Base-by-base conservation (phyloP, 2,329 filamentous ascomycete genomes). In the Fusarium sp. region DNA sequence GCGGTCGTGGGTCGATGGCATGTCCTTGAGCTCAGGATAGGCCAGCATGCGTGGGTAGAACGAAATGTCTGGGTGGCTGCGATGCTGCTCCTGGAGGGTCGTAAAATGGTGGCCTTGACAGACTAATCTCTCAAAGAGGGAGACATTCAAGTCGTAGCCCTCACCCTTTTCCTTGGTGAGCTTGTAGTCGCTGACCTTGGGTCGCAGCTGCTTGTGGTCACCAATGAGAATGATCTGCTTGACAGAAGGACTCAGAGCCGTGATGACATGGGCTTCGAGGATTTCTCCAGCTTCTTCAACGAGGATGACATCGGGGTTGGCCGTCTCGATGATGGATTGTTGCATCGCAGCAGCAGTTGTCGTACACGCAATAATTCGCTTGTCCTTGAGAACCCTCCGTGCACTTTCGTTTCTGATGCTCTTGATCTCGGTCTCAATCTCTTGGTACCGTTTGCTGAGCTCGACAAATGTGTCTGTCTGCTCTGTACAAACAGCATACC, bases 201-300 rank as follows among this genome's bases (percentile, higher is more conserved):
- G 93, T 0, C 92, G 88, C 0, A 95, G 86, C 71, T 95, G 93
- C 65, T 92, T 88, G 78, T 95, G 92, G 64, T 95, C 93, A 0
- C 93, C 93, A 13, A 95, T 94, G 3, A 94, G 80, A 0, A 94
- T 87, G 1, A 94, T 78, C 43, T 94, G 91, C 68, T 92, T 87
- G 0, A 89, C 89, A 0, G 86, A 81, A 0, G 86, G 79, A 0
- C 85, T 84, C 65, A 94, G 76, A 0, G 92, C 88, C 0, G 92
- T 88, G 1, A 94, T 80, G 22, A 83, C 43, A 73, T 94, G 92
- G 2, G 87, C 86, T 79, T 95, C 93, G 0, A 94, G 83, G 5
- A 95, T 93, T 72, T 95, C 92, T 2, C 92, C 93, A 0, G 92
- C 93, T 80, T 95, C 93, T 79, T 95, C 93, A 0, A 94, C 88